These are phyloP conservation scores for Stephanodiscus minutulus DNA, from an alignment of 108 stramenopile species.

Conservation along the genomic window DNA sequence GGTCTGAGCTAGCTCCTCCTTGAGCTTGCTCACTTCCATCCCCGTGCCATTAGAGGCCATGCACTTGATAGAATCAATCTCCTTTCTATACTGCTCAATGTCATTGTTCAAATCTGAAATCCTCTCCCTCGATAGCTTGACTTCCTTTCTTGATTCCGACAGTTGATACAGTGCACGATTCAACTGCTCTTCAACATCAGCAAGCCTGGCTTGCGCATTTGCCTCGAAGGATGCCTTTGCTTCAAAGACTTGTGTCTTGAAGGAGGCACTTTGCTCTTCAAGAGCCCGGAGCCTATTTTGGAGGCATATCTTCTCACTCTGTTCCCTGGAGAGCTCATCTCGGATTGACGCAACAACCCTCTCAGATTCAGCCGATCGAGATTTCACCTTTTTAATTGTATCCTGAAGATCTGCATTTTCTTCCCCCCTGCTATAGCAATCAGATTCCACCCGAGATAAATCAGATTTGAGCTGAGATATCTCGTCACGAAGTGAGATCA, in stretches of 20 bases:
- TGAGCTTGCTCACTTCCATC: constrained; percentile 39
- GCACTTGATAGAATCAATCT: constrained; percentile 31
- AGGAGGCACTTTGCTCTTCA: constrained; percentile 22
- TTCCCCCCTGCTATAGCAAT: constrained; percentile 60
- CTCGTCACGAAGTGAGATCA: constrained; percentile 51
- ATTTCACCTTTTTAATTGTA: constrained; percentile 40
- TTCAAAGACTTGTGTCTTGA: constrained; percentile 47
- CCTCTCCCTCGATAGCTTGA: constrained; percentile 29
- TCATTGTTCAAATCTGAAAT: constrained; percentile 42
- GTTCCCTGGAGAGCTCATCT: constrained; percentile 34
- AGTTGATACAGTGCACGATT: constrained; percentile 30
- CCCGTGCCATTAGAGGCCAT: constrained; percentile 29
- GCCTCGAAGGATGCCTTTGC: constrained; percentile 45
- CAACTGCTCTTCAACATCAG: constrained; percentile 24
- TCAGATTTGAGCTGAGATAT: constrained; percentile 41
- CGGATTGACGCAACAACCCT: constrained; percentile 30
- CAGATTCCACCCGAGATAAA: constrained; percentile 61
- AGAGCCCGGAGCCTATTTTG: constrained; percentile 28
- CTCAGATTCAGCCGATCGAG: constrained; percentile 30
- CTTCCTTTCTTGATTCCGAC: constrained; percentile 30
- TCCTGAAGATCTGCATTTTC: constrained; percentile 61
- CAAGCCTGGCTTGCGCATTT: constrained; percentile 34
- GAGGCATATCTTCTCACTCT: constrained; percentile 24
- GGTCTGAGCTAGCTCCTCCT: constrained; percentile 35
- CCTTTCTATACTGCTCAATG: constrained; percentile 38